Conservation (phyloP, 108 stramenopile genomes). For the Epithemia pelagica region DNA sequence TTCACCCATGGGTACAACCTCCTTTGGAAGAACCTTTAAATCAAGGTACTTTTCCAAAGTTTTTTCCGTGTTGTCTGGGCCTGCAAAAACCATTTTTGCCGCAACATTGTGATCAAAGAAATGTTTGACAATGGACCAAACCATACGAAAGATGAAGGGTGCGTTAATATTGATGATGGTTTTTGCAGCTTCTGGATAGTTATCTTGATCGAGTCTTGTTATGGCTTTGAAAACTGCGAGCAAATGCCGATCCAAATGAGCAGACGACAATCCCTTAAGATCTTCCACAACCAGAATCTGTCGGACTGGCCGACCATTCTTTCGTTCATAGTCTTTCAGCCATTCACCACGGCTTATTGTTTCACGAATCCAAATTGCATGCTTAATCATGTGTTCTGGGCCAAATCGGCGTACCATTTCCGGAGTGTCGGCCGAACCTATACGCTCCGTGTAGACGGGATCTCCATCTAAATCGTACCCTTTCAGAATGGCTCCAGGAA, state of each 20-base stretch:
- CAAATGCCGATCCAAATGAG: constrained; percentile 3
- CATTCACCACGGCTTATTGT: neutral
- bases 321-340: constrained; percentile 6
- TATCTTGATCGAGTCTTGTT: constrained; percentile 12
- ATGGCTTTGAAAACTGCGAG: constrained; percentile 2
- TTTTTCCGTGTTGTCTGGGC: constrained; percentile 2
- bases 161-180: constrained; percentile 5
- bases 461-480: constrained; percentile 16
- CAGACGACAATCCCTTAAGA: constrained; percentile 4
- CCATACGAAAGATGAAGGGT: constrained; percentile 11
- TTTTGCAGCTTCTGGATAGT: constrained; percentile 18
- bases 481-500: constrained; percentile 15
- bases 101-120: constrained; percentile 5
- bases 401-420: constrained; percentile 11
- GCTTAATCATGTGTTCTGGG: constrained; percentile 14
- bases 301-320: constrained; percentile 5
- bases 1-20: constrained; percentile 4
- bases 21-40: constrained; percentile 1
- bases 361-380: constrained; percentile 20
- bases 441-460: constrained; percentile 13
- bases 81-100: constrained; percentile 11
- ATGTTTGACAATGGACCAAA: constrained; percentile 13
- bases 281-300: constrained; percentile 6
- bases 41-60: constrained; percentile 11
- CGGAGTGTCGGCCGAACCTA: constrained; percentile 6